Evolutionary conservation across 306 rosid species (phyloP), one percentile per base, ranked within the genome.

Genomic region (Rosa rugosa): DNA sequence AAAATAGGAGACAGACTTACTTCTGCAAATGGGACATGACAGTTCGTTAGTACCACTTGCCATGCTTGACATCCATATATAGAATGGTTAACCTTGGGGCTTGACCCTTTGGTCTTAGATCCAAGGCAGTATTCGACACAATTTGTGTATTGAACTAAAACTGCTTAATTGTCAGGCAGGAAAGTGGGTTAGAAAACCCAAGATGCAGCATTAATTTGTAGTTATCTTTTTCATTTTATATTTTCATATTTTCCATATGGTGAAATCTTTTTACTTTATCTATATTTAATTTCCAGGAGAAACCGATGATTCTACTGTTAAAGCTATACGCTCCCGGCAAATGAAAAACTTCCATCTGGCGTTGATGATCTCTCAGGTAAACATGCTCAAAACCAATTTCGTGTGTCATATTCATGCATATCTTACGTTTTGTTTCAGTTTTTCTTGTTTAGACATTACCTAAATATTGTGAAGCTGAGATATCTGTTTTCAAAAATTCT

Each of bases 321-420:
- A 76, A 75, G 94, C 88, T 77, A 54, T 95, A 78, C 94, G 98
- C 25, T 75, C 93, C 60, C 88, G 97, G 50, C 99, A 95, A 89
- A 91, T 93, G 97, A 95, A 91, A 88, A 95, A 93, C 74, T 91
- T 95, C 41, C 99, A 95, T 84, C 82, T 95, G 88, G 98, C 90
- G 12, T 75, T 95, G 65, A 83, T 95, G 94, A 88, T 90, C 75
- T 95, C 99, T 70, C 93, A 86, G 94, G 98, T 90, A 83, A 40
- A 75, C 75, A 34, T n/a, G 60, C 27, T 78, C 75, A 82, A 64
- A 63, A 70, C 60, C 57, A 78, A 71, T 54, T 65, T 76, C 40
- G 53, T 51, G 6, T 40, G 54, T 27, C 81, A 59, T 20, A 22
- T 59, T 11, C 25, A 2, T 27, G 65, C 34, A 14, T 14, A 7